Conservation (phyloP, 2,329 filamentous ascomycete species). For the Aspergillus fischeri region DNA sequence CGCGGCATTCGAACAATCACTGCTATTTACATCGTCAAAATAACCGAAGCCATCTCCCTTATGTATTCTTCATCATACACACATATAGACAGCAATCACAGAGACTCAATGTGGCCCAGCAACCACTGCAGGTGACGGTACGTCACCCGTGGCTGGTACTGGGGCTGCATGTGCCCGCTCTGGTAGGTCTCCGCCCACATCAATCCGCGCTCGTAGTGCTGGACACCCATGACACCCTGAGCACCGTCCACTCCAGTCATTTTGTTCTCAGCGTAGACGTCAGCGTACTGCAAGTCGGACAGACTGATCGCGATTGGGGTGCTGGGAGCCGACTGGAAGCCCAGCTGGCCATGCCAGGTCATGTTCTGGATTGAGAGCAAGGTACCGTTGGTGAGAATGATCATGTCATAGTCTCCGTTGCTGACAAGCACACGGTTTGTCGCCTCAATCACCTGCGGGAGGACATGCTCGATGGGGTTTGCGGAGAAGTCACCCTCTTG, state of each 20-base stretch:
- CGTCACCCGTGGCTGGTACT: conserved; percentile 64
- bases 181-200: conserved; percentile 56
- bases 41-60: neutral
- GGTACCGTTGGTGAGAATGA: conserved; percentile 66
- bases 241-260: conserved; percentile 62
- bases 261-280: conserved; percentile 51
- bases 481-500: conserved; percentile 41
- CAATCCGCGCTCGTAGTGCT: conserved; percentile 70
- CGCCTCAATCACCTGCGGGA: conserved; percentile 40
- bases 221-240: conserved; percentile 64
- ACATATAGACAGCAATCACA: conserved; percentile 12
- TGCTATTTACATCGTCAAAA: neutral
- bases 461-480: conserved; percentile 51
- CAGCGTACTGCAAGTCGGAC: conserved; percentile 54
- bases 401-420: conserved; percentile 69
- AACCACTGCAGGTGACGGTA: conserved; percentile 59
- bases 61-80: neutral
- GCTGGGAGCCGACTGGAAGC: conserved; percentile 66
- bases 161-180: conserved; percentile 44
- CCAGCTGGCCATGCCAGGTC: conserved; percentile 70
- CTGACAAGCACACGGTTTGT: conserved; percentile 71
- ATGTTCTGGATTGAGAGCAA: conserved; percentile 76
- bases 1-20: neutral
- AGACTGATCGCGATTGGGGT: conserved; percentile 29
- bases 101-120: conserved; percentile 25